These are phyloP conservation scores for Zoysia pacifica DNA, from an alignment of 176 grass and related monocot genomes.

Conservation along the genomic window DNA sequence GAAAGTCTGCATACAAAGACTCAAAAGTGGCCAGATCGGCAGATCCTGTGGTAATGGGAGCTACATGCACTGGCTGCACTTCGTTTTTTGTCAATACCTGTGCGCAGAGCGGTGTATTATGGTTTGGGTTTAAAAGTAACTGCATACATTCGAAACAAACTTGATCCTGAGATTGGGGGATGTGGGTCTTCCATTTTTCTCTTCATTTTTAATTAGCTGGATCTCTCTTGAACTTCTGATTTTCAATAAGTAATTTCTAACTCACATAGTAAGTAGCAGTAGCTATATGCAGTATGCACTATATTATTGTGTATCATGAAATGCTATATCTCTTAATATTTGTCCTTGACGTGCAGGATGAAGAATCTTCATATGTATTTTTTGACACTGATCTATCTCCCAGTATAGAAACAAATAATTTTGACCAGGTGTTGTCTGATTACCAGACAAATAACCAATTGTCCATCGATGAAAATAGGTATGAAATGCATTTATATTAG, in stretches of 20 bases:
- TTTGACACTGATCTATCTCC: conserved; percentile 25
- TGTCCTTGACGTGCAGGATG: conserved; percentile 45
- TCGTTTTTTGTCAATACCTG: neutral
- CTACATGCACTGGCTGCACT: too few relatives aligned
- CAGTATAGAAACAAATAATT: conserved; percentile 16
- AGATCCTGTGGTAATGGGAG: too few relatives aligned
- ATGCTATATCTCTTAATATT: conserved; percentile 1
- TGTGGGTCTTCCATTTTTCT: neutral
- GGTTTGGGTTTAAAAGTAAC: neutral
- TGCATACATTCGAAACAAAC: neutral
- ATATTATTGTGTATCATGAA: neutral
- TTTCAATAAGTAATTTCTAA: conserved; percentile 23
- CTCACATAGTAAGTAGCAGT: neutral
- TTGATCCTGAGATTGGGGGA: neutral
- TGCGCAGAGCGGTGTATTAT: neutral
- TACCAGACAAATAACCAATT: conserved; percentile 35
- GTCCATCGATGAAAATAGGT: conserved; percentile 45
- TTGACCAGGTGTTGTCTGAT: conserved; percentile 42
- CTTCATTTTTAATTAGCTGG: neutral
- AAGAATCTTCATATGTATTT: conserved; percentile 46
- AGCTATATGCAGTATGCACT: neutral
- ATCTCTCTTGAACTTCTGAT: conserved; percentile 5
- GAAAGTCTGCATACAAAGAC: too few relatives aligned
- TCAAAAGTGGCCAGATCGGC: too few relatives aligned
- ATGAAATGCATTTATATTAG: neutral